A percentile compares a stretch with the other conserved stretches of the same genome.
Evolutionary conservation across 805 yeast species (phyloP).

Genomic region (Candida morakotiae): DNA sequence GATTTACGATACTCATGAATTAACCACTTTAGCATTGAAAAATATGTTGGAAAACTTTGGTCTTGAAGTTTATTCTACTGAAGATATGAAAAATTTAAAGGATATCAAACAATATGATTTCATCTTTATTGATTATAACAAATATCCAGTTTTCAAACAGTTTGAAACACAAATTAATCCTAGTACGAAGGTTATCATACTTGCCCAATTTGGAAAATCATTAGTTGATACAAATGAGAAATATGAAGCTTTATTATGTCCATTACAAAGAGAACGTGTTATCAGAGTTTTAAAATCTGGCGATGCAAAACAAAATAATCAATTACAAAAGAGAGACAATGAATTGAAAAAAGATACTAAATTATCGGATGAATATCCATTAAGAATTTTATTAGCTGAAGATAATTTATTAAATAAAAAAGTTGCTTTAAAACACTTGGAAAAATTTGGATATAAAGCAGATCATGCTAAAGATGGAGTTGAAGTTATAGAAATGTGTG

Average conservation of each 20-base stretch:
- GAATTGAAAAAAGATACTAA: not conserved
- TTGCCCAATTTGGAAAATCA: conserved; percentile 27
- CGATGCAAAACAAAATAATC: not conserved
- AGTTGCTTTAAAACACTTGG: conserved; percentile 48
- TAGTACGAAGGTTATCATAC: conserved; percentile 16
- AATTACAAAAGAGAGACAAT: not conserved
- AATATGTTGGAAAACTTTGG: conserved; percentile 33
- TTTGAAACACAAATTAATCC: conserved; percentile 2
- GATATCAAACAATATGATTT: conserved; percentile 12
- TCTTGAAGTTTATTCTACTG: conserved; percentile 22
- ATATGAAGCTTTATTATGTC: conserved; percentile 23
- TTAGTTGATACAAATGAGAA: conserved; percentile 19
- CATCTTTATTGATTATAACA: conserved; percentile 19
- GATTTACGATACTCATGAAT: conserved; percentile 27
- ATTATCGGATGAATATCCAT: conserved; percentile 26
- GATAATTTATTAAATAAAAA: conserved; percentile 49
- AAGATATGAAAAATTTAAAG: conserved; percentile 13
- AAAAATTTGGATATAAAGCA: conserved; percentile 46
- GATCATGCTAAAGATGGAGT: conserved; percentile 52
- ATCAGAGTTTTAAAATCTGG: conserved; percentile 9
- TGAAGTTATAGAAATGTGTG: conserved; percentile 36
- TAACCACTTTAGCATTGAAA: conserved; percentile 27
- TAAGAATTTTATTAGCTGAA: conserved; percentile 50
- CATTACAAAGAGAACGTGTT: conserved; percentile 24
- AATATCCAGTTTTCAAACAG: conserved; percentile 11